These are phyloP conservation scores for Prunus yedoensis DNA, from an alignment of 331 rosid genomes.

Conservation along the genomic window DNA sequence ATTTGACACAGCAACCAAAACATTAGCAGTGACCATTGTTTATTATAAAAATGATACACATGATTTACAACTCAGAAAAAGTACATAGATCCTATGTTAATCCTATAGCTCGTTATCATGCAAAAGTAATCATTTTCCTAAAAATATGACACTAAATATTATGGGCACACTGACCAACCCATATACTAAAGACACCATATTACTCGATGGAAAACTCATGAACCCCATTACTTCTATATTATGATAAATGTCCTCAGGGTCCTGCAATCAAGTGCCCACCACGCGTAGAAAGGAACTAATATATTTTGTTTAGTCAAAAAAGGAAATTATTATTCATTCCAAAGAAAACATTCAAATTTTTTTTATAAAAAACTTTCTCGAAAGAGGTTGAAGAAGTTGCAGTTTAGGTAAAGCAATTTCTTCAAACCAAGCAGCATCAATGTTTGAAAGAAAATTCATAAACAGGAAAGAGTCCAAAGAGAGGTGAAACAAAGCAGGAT, in stretches of 20 bases:
- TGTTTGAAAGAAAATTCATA: not conserved
- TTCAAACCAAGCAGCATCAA: not conserved
- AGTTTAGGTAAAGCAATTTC: not conserved
- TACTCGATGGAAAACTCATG: too few relatives aligned
- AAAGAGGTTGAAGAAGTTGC: not conserved
- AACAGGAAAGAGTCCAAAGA: not conserved
- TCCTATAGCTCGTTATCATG: not conserved
- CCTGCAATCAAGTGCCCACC: not conserved
- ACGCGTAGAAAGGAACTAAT: not conserved
- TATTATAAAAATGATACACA: not conserved
- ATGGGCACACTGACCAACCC: not conserved
- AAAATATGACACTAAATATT: not conserved
- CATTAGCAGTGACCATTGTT: constrained; percentile 3
- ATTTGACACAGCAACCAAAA: constrained; percentile 27
- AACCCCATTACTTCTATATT: too few relatives aligned
- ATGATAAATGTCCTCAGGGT: too few relatives aligned
- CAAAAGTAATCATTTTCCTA: not conserved
- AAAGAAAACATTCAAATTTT: too few relatives aligned
- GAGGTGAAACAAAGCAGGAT: not conserved
- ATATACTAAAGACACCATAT: too few relatives aligned
- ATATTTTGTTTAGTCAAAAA: too few relatives aligned
- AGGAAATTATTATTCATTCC: not conserved
- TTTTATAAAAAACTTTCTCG: not conserved
- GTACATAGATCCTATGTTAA: not conserved
- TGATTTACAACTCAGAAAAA: not conserved